Evolutionary conservation across 768 basidiomycete genomes (phyloP).

Genomic region (Royoungia palumana): DNA sequence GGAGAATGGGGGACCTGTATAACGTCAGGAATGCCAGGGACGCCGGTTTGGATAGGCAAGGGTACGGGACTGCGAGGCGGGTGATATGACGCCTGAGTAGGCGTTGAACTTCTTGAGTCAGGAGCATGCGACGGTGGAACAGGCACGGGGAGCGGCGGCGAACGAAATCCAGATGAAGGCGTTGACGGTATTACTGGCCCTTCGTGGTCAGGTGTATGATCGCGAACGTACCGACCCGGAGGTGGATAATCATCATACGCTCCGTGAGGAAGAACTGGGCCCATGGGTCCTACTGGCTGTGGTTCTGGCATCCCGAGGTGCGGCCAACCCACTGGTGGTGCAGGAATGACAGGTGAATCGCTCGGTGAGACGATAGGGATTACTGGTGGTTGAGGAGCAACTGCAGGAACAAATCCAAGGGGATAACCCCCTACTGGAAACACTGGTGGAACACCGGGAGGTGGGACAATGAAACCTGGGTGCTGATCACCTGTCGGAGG

Average conservation of each 20-base stretch:
- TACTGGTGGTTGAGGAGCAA: conserved; percentile 18
- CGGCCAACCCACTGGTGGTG: conserved; percentile 11
- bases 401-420: conserved; percentile 22
- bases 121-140: conserved; percentile 12
- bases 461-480: conserved; percentile 22
- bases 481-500: conserved; percentile 15
- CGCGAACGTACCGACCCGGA: conserved; percentile 2
- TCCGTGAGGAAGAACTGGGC: conserved; percentile 40
- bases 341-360: conserved; percentile 27
- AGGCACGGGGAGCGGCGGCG: conserved; percentile 19
- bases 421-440: conserved; percentile 16
- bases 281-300: conserved; percentile 1
- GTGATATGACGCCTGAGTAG: conserved; percentile 23
- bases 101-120: conserved; percentile 23
- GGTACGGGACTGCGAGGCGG: conserved; percentile 15
- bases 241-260: conserved; percentile 7
- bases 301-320: conserved; percentile 27
- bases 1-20: conserved; percentile 14
- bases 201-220: conserved; percentile 11
- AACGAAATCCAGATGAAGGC: conserved; percentile 14
- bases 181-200: conserved; percentile 22
- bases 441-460: conserved; percentile 15
- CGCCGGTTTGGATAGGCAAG: conserved; percentile 10
- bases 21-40: conserved; percentile 12
- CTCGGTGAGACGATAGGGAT: conserved; percentile 16